Conservation (phyloP, 2,329 filamentous ascomycete species). For the Cordyceps militaris region DNA sequence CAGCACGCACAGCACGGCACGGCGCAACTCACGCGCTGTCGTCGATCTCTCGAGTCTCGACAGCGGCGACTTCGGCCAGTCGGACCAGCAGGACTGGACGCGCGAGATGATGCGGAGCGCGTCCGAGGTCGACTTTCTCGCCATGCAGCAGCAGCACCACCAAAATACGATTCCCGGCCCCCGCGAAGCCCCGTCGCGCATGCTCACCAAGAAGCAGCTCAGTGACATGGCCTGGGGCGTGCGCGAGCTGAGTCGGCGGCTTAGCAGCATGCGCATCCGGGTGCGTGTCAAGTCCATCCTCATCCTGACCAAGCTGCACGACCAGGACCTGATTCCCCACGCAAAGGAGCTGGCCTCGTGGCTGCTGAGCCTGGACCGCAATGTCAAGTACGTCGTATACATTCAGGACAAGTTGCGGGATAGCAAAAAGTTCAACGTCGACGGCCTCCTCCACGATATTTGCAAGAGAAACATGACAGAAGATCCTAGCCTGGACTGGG, state of each 20-base stretch:
- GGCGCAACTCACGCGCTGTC: slow-evolving; percentile 22
- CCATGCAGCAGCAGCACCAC: slow-evolving; percentile 14
- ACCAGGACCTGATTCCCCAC: slow-evolving; percentile 68
- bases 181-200: slow-evolving; percentile 42
- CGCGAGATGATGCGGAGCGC: slow-evolving; percentile 37
- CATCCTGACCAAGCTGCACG: slow-evolving; percentile 85
- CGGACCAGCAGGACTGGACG: slow-evolving; percentile 51
- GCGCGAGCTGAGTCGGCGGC: slow-evolving; percentile 75
- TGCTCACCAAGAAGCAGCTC: slow-evolving; percentile 89
- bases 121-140: slow-evolving; percentile 33
- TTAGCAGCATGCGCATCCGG: slow-evolving; percentile 76
- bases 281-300: slow-evolving; percentile 79
- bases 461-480: slow-evolving; percentile 33
- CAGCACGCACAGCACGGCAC: slow-evolving; percentile 11
- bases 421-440: slow-evolving; percentile 65
- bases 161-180: slow-evolving; percentile 12
- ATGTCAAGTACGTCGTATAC: slow-evolving; percentile 68
- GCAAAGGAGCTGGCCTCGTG: slow-evolving; percentile 73
- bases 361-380: slow-evolving; percentile 66
- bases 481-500: slow-evolving; percentile 25
- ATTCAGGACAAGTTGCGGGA: slow-evolving; percentile 69
- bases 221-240: slow-evolving; percentile 97
- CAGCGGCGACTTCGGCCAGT: slow-evolving; percentile 40
- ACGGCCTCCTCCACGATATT: slow-evolving; percentile 60
- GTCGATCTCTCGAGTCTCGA: slow-evolving; percentile 36